Evolutionary conservation across 352 stramenopile species (phyloP), one percentile per base, ranked within the genome.

Genomic region (Globisporangium nagaii): DNA sequence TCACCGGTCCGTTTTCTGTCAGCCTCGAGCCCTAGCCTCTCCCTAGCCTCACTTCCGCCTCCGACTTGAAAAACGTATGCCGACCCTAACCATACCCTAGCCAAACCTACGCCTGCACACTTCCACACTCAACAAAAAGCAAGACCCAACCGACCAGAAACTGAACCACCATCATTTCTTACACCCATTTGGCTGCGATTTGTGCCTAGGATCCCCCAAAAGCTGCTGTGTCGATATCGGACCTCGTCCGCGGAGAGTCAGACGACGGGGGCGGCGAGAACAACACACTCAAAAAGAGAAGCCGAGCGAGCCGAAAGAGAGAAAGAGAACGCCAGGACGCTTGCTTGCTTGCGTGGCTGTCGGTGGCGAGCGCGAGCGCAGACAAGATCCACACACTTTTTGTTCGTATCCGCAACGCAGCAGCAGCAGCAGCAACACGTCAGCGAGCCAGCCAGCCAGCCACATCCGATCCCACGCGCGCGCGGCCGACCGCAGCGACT

Each of bases 381-480:
- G 55, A 61, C 55, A 61, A 61, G 55, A 61, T 61, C 55, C 45
- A 50, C 34, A 60, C 45, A 61, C 45, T 53, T 59, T 59, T 53
- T 50, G 42, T 59, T 59, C 53, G 42, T 59, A 59, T 59, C 42
- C 53, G 34, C 41, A 11, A 39, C 20, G n/a, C 41, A 53, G 35
- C 46, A 32, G 9, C 19, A 24, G 7, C 8, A 4, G 20, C 15
- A 12, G 37, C 15, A 17, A 13, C 13, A 17, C 43, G 43, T 25
- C 43, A 49, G 10, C 24, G 31, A 55, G 15, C 34, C 24, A 31
- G 15, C n/a, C 39, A 45, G 39, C 13, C 5, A 28, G 12, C 25
- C 42, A 22, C 24, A 48, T 35, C 24, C 41, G 42, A 49, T 49
- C 43, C 43, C 3, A 49, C 36, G 25, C 27, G 30, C 30, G 31